Percentiles rank a stretch among this genome's conserved stretches.
phyloP scores from a whole-genome alignment of 345 rosid genomes.

The Ceriops decandra region DNA sequence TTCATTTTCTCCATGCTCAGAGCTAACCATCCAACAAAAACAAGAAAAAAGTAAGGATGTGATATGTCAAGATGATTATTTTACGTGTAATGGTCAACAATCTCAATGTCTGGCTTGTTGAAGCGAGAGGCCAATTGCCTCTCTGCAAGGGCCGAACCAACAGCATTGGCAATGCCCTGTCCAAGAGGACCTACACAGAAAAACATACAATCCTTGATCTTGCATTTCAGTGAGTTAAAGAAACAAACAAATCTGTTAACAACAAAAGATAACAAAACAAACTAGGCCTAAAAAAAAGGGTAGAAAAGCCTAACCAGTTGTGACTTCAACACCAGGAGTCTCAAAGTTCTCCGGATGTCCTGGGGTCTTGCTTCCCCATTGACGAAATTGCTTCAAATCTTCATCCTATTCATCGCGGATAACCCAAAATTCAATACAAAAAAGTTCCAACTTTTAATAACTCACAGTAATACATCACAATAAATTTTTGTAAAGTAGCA shows the following conservation, averaged over 20 bases:
- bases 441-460: too few relatives aligned
- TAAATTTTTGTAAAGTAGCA: too few relatives aligned
- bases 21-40: neutral
- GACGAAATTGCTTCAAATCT: constrained; percentile 86
- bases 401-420: constrained; percentile 54
- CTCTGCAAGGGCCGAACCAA: constrained; percentile 94
- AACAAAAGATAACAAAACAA: neutral
- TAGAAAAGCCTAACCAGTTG: constrained; percentile 63
- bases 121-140: constrained; percentile 86
- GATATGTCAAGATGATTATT: neutral
- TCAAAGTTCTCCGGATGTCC: constrained; percentile 99
- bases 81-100: constrained; percentile 92
- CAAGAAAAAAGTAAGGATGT: neutral
- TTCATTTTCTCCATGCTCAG: neutral
- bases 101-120: constrained; percentile 78
- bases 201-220: neutral
- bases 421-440: constrained; percentile 2
- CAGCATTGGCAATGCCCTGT: constrained; percentile 89
- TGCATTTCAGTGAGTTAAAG: neutral
- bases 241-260: neutral
- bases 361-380: constrained; percentile 96
- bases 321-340: constrained; percentile 98
- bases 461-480: too few relatives aligned
- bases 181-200: constrained; percentile 79
- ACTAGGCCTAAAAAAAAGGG: neutral